Base-by-base conservation (phyloP, 2,329 filamentous ascomycete genomes). In the Xylariales sp. region DNA sequence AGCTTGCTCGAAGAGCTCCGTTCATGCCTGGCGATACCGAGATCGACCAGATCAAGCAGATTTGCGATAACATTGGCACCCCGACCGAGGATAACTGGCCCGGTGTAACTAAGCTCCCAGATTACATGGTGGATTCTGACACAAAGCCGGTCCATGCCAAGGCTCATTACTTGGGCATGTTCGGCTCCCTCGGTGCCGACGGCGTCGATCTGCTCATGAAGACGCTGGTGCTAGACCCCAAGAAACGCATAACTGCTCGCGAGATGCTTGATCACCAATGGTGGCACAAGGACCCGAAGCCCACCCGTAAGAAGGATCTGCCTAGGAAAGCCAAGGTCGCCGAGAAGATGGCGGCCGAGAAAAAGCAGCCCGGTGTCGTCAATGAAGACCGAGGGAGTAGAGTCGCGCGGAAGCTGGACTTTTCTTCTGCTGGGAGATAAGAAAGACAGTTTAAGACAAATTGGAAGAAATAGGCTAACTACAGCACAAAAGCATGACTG, bases 71-170 rank as follows among this genome's bases (percentile, higher is more conserved):
- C 38, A 81, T 97, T 46, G 93, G 93, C 41, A 94, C 89, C 0
- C 93, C 93, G 0, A 93, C 81, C 5, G 93, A 98, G 57, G 87
- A 93, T 13, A 91, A 89, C 58, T 98, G 93, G 93, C 90, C 93
- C 1, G 91, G 91, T 19, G 90, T 98, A 6, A 81, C 81, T 5
- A 80, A 80, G 46, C 70, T 98, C 10, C 80, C 82, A 12, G 83
- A 83, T 42, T 98, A 93, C 62, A 78, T 89, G n/a, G 76, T 85
- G 2, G 74, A 83, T 2, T 76, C 78, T 5, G 66, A 76, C 40
- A 61, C 66, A 40, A 72, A 80, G 44, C 67, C 78, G 51, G 51
- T 88, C 61, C 76, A 78, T 45, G 78, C 79, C 2, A 76, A 77
- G 44, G 81, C 85, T 40, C 83, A 84, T 55, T 96, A 88, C 69